phyloP scores from a whole-genome alignment of 139 green algal genomes.

The Chara braunii region DNA sequence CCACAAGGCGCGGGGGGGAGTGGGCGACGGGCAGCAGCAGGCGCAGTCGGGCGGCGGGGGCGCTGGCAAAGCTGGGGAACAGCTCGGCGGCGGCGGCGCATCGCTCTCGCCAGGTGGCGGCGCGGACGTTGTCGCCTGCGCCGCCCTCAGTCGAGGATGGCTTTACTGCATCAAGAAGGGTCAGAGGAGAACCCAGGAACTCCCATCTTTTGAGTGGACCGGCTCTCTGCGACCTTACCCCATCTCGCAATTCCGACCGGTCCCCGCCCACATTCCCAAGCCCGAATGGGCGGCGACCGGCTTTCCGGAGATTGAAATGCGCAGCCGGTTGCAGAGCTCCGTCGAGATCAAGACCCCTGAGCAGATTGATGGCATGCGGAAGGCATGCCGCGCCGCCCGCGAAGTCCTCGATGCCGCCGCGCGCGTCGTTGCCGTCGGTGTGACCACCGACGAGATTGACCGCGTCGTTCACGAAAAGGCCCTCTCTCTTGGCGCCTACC shows the following conservation, averaged over 20 bases:
- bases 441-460: constrained; percentile 95
- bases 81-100: neutral
- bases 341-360: constrained; percentile 48
- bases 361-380: constrained; percentile 64
- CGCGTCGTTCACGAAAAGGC: constrained; percentile 77
- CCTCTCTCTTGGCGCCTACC: constrained; percentile 66
- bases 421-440: constrained; percentile 57
- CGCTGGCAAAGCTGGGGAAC: neutral
- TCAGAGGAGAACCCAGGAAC: constrained; percentile 3
- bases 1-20: constrained; percentile 33
- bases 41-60: neutral
- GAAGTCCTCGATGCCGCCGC: constrained; percentile 73
- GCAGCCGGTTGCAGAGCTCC: constrained; percentile 62
- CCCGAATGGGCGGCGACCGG: constrained; percentile 43
- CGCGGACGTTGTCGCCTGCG: neutral
- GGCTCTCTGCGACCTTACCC: constrained; percentile 64
- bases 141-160: constrained; percentile 7
- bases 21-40: neutral
- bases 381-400: constrained; percentile 61
- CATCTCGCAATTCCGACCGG: constrained; percentile 60
- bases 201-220: constrained; percentile 79
- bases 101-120: neutral
- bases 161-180: constrained; percentile 27
- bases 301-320: constrained; percentile 51
- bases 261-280: constrained; percentile 41